phyloP scores from a whole-genome alignment of 2,329 filamentous ascomycete genomes.

The Pyrenochaeta sp. region DNA sequence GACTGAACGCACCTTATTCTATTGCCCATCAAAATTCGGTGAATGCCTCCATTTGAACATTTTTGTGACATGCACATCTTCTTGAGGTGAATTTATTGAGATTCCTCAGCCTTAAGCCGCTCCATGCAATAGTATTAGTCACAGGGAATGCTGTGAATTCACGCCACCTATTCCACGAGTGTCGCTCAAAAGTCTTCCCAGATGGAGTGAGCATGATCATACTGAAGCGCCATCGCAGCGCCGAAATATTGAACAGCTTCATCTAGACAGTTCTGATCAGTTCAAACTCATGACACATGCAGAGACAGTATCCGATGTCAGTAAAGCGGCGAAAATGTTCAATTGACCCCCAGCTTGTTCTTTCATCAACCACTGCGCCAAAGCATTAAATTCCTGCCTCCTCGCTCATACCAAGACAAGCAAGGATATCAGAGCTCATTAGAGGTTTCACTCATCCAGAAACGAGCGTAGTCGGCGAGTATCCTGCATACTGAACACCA shows the following conservation, averaged over 20 bases:
- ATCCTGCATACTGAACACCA: neutral
- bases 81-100: neutral
- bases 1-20: neutral
- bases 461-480: neutral
- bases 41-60: neutral
- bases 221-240: too few species aligned
- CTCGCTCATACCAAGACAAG: neutral
- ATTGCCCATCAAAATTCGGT: neutral
- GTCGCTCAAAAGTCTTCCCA: too few species aligned
- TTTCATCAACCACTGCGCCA: neutral
- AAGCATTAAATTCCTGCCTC: neutral
- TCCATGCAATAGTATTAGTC: too few species aligned
- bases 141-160: too few species aligned
- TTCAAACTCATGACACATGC: neutral
- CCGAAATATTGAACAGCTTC: neutral
- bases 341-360: neutral
- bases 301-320: neutral
- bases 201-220: too few species aligned
- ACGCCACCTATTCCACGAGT: too few species aligned
- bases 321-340: neutral
- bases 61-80: neutral
- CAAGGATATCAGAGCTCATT: neutral
- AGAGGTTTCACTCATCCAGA: neutral
- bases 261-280: neutral
- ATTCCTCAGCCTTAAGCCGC: too few species aligned